Evolutionary conservation across 495 filamentous ascomycete genomes (phyloP), one percentile per base, ranked within the genome.

Genomic region (Tuber microsphaerosporum): DNA sequence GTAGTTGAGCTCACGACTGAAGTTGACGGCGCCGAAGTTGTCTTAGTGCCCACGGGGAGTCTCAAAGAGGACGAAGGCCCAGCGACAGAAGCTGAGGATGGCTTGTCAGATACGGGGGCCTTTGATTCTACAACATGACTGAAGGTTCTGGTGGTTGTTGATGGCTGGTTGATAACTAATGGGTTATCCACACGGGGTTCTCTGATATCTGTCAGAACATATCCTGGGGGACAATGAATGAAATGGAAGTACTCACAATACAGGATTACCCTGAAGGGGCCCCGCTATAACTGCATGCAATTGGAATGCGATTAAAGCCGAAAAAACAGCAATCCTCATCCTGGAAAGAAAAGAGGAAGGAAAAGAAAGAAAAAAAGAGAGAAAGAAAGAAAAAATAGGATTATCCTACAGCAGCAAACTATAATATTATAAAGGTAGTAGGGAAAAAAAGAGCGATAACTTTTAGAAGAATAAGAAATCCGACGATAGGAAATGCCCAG

Each of bases 291-390:
- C 56, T 65, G 26, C 26, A 65, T 12, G 26, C 5, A 65, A 7
- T 6, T 65, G 56, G 31, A 65, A 65, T 4, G 12, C 26, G 26
- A 65, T 34, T 19, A 65, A 17, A 16, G 26, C 26, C 6, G 26
- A 14, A 65, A 26, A 2, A 19, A 19, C 4, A 34, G 56, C 4
- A 19, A 65, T 16, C 56, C 14, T 65, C 56, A 65, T 65, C 3
- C 14, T 65, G 26, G 31, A 70, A 76, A 73, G 76, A 68, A 79
- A 68, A 46, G 34, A 71, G 72, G 34, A 72, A 51, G 31, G 70
- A 71, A 19, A 44, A 72, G 46, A 43, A 16, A 37, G 70, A 31
- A 31, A 42, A 56, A 41, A 74, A 19, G 70, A 39, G 31, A 19
- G 20, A 31, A 77, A 77, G 46, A 43, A 16, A 37, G 70, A 31